A percentile compares a stretch with the other conserved stretches of the same genome.
Evolutionary conservation across 2,329 filamentous ascomycete species (phyloP).

Genomic region (Trichoderma endophyticum): DNA sequence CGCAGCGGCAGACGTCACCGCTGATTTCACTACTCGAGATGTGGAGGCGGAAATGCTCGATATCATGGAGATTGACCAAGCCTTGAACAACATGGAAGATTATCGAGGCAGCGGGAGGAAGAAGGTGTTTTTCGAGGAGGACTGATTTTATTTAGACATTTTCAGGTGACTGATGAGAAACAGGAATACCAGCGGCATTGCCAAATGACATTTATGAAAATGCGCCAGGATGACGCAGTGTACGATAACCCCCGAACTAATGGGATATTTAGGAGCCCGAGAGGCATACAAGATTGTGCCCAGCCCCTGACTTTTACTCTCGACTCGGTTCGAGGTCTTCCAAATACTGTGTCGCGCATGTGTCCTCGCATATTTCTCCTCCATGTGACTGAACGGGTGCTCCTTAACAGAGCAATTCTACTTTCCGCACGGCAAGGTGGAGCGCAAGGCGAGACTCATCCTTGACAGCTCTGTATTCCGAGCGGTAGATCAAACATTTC

Average conservation of each 20-base stretch:
- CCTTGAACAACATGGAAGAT: slow-evolving; percentile 53
- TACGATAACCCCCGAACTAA: slow-evolving; percentile 24
- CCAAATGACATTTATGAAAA: slow-evolving; percentile 11
- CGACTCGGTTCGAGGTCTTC: not conserved
- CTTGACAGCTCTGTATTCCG: slow-evolving; percentile 74
- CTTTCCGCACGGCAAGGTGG: slow-evolving; percentile 68
- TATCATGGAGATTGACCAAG: slow-evolving; percentile 63
- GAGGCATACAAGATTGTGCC: not conserved
- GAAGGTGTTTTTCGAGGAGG: slow-evolving; percentile 51
- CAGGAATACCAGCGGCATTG: slow-evolving; percentile 21
- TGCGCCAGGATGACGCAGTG: slow-evolving; percentile 18
- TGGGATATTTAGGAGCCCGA: slow-evolving; percentile 14
- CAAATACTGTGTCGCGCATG: not conserved
- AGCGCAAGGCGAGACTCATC: slow-evolving; percentile 73
- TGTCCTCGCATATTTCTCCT: not conserved
- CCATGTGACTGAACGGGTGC: slow-evolving; percentile 1
- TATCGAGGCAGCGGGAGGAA: slow-evolving; percentile 47
- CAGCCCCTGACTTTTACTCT: not conserved
- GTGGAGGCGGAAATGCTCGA: slow-evolving; percentile 61
- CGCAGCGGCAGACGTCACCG: slow-evolving; percentile 51
- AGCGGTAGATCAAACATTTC: slow-evolving; percentile 59
- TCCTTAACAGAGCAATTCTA: not conserved
- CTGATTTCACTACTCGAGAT: slow-evolving; percentile 50
- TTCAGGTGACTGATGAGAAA: slow-evolving; percentile 25
- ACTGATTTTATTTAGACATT: slow-evolving; percentile 23